Percentiles rank a stretch among this genome's conserved stretches.
Evolutionary conservation across 1,139 yeast genomes (phyloP).

Genomic region (Hyphopichia pseudoburtonii): DNA sequence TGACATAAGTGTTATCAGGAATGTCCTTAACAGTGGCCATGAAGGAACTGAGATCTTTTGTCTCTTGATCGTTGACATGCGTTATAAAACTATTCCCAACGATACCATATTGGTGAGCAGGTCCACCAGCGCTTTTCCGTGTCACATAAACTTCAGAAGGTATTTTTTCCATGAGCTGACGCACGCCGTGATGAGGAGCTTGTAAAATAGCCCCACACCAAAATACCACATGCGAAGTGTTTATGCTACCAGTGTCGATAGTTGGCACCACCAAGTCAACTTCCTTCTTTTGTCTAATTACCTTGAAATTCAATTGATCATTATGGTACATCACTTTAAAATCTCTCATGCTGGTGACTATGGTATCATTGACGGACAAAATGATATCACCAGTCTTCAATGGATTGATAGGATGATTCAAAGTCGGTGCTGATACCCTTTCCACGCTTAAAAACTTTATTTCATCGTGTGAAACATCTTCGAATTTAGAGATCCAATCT

Average conservation of each 20-base stretch:
- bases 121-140: slow-evolving; percentile 73
- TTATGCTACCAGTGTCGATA: slow-evolving; percentile 51
- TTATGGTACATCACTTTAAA: slow-evolving; percentile 53
- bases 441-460: slow-evolving; percentile 72
- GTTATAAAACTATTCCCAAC: slow-evolving; percentile 82
- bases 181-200: slow-evolving; percentile 51
- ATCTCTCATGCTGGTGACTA: slow-evolving; percentile 69
- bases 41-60: slow-evolving; percentile 68
- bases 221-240: slow-evolving; percentile 65
- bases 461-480: slow-evolving; percentile 57
- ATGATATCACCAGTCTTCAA: slow-evolving; percentile 69
- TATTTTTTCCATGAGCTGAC: slow-evolving; percentile 69
- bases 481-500: slow-evolving; percentile 73
- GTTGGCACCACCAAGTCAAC: slow-evolving; percentile 65
- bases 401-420: slow-evolving; percentile 25
- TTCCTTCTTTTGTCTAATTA: slow-evolving; percentile 56
- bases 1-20: slow-evolving; percentile 79
- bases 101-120: slow-evolving; percentile 82
- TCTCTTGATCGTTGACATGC: slow-evolving; percentile 77
- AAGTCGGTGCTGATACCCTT: slow-evolving; percentile 58
- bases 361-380: slow-evolving; percentile 62
- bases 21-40: slow-evolving; percentile 61
- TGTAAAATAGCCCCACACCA: slow-evolving; percentile 80
- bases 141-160: slow-evolving; percentile 86
- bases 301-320: slow-evolving; percentile 52